phyloP scores from a whole-genome alignment of 2,329 filamentous ascomycete species.

The Clonostachys solani region DNA sequence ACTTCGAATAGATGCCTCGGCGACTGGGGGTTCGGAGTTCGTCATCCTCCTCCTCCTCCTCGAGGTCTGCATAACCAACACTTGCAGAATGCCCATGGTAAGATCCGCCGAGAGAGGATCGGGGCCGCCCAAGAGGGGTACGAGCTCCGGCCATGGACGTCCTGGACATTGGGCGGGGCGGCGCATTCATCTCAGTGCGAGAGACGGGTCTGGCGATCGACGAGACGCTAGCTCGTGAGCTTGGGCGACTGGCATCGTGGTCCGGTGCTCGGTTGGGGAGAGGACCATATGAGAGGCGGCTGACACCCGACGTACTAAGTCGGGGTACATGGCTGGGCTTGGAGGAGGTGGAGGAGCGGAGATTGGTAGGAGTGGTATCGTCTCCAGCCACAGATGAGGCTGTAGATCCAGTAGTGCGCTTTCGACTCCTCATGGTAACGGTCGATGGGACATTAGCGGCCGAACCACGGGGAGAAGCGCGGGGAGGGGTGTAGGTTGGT shows the following conservation, averaged over 20 bases:
- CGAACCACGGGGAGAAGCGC: conserved; percentile 65
- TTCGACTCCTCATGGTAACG: conserved; percentile 64
- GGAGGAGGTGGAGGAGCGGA: conserved; percentile 25
- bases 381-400: conserved; percentile 46
- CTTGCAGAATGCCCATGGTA: conserved; percentile 54
- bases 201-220: conserved; percentile 50
- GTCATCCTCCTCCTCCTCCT: conserved; percentile 34
- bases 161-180: conserved; percentile 60
- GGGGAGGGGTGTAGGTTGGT: conserved; percentile 72
- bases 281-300: conserved; percentile 55
- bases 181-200: conserved; percentile 46
- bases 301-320: conserved; percentile 58
- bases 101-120: conserved; percentile 67
- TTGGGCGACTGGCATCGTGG: conserved; percentile 52
- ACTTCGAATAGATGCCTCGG: conserved; percentile 46
- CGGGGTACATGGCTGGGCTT: conserved; percentile 45
- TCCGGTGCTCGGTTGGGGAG: conserved; percentile 52
- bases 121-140: conserved; percentile 64
- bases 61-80: conserved; percentile 49
- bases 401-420: conserved; percentile 58
- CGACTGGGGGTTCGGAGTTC: conserved; percentile 49
- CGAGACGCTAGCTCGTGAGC: conserved; percentile 65
- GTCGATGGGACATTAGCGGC: conserved; percentile 43
- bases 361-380: conserved; percentile 43
- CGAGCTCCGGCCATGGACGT: conserved; percentile 56